Conservation (phyloP, 2,329 filamentous ascomycete genomes). For the Teratosphaeria zuluensis region DNA sequence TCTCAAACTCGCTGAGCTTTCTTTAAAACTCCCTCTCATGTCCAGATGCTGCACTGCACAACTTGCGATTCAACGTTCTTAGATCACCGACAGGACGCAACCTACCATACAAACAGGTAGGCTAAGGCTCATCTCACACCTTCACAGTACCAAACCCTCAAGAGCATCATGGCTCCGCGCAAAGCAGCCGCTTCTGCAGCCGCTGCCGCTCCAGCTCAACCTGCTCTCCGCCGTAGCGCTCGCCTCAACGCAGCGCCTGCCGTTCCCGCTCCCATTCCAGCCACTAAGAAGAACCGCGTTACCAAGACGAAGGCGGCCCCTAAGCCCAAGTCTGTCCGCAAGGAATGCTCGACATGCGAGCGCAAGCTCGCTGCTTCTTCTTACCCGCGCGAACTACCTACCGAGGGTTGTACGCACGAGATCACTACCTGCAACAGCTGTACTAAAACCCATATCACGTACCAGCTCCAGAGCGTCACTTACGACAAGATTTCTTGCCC, state of each 20-base stretch:
- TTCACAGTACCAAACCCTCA: not conserved
- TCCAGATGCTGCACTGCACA: not conserved
- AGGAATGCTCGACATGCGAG: not conserved
- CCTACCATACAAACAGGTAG: not conserved
- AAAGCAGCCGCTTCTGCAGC: not conserved
- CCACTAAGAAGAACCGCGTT: not conserved
- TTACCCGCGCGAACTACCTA: not conserved
- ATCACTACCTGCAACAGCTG: not conserved
- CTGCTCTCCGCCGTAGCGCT: not conserved
- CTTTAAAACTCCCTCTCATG: not conserved
- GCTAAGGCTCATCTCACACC: not conserved
- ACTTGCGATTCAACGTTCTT: not conserved
- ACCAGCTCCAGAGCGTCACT: conserved; percentile 9
- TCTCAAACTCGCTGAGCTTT: not conserved
- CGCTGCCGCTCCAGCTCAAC: not conserved
- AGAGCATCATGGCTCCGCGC: not conserved
- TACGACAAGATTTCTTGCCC: conserved; percentile 36
- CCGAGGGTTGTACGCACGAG: conserved; percentile 9
- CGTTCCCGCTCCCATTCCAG: not conserved
- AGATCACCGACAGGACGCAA: not conserved
- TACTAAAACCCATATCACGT: not conserved
- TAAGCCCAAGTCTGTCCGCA: not conserved
- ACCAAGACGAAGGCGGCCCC: not conserved
- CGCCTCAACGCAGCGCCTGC: not conserved
- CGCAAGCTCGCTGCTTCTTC: not conserved